Evolutionary conservation across 225 moss, liverwort and hornwort genomes (phyloP).

Genomic region (Pleurozium schreberi): DNA sequence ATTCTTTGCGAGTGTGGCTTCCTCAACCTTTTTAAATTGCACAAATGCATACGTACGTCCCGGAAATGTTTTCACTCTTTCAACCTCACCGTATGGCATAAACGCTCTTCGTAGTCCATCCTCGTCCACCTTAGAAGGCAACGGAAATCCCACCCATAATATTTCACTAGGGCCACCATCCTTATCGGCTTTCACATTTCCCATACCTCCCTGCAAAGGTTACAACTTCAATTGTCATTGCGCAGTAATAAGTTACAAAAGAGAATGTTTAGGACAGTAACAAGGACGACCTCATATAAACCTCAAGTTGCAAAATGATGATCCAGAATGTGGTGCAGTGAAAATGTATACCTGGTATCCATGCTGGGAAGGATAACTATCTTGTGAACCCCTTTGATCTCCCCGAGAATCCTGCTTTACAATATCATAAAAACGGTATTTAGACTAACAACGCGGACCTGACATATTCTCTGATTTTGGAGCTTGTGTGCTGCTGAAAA

Average conservation of each 20-base stretch:
- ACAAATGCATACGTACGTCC: constrained; percentile 98
- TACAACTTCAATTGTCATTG: neutral
- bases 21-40: constrained; percentile 82
- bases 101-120: constrained; percentile 89
- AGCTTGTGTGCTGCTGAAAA: neutral
- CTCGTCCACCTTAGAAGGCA: constrained; percentile 93
- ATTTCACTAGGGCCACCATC: constrained; percentile 97
- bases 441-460: neutral
- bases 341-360: constrained; percentile 29
- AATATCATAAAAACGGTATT: neutral
- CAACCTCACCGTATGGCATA: constrained; percentile 82
- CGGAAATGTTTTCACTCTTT: constrained; percentile 93
- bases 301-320: neutral
- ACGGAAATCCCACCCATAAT: constrained; percentile 92
- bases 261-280: neutral
- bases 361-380: constrained; percentile 29
- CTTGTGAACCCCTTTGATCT: constrained; percentile 30
- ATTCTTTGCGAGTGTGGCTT: constrained; percentile 81
- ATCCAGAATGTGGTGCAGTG: neutral
- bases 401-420: constrained; percentile 40
- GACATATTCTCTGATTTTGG: neutral
- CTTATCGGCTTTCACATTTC: constrained; percentile 58
- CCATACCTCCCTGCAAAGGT: constrained; percentile 29
- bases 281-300: neutral
- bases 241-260: neutral